phyloP scores from a whole-genome alignment of 2,329 filamentous ascomycete genomes.

The Incumbomyces lentus region DNA sequence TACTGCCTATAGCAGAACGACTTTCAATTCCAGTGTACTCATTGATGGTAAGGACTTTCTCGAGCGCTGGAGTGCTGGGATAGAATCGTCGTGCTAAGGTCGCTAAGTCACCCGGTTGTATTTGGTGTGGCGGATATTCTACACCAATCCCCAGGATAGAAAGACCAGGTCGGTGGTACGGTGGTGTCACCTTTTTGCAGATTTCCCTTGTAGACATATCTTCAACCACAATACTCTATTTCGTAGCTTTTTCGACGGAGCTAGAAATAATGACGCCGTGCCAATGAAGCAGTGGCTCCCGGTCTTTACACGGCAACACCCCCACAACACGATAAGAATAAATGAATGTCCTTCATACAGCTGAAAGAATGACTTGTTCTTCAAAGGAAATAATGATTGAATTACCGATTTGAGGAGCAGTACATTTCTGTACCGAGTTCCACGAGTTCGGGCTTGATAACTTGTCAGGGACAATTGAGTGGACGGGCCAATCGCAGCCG shows the following conservation, averaged over 20 bases:
- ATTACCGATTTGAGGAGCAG: too few relatives aligned
- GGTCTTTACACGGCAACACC: neutral
- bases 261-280: conserved; percentile 8
- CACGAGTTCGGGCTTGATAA: neutral
- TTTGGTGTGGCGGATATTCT: conserved; percentile 49
- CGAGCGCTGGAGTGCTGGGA: conserved; percentile 50
- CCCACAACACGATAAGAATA: neutral
- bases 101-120: conserved; percentile 43
- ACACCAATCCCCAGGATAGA: conserved; percentile 50
- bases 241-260: conserved; percentile 10
- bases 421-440: too few relatives aligned
- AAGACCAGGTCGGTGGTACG: conserved; percentile 38
- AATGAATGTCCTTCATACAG: neutral
- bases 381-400: too few relatives aligned
- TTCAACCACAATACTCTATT: neutral
- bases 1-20: conserved; percentile 51
- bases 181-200: conserved; percentile 20
- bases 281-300: neutral
- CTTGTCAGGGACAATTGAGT: neutral
- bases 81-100: conserved; percentile 48
- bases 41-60: conserved; percentile 54
- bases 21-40: conserved; percentile 54
- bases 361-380: too few relatives aligned
- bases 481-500: too few relatives aligned
- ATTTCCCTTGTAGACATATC: conserved; percentile 22